Conservation (phyloP, 2,329 filamentous ascomycete species). For the Ceratocystis huliohia region DNA sequence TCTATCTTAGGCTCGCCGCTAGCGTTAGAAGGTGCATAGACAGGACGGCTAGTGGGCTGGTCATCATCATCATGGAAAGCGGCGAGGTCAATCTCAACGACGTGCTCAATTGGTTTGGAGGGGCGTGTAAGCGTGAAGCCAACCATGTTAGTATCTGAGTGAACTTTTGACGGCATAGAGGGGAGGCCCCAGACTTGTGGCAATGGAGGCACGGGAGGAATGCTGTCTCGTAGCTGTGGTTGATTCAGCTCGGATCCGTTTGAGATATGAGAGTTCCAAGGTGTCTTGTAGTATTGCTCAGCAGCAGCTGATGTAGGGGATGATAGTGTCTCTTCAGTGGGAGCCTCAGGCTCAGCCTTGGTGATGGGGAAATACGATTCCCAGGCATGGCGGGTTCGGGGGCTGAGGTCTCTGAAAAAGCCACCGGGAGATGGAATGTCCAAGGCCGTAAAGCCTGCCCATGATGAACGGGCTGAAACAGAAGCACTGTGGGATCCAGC, state of each 20-base stretch:
- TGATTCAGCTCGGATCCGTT: conserved; percentile 29
- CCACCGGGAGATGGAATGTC: conserved; percentile 85
- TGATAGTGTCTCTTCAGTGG: conserved; percentile 39
- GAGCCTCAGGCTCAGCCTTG: conserved; percentile 30
- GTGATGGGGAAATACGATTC: conserved; percentile 30
- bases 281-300: conserved; percentile 77
- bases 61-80: conserved; percentile 21
- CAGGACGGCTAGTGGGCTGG: conserved; percentile 22
- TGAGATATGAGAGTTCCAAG: conserved; percentile 45
- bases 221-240: neutral
- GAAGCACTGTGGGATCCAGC: conserved; percentile 22
- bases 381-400: conserved; percentile 70
- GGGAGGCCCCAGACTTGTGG: conserved; percentile 18
- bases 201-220: conserved; percentile 17
- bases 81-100: conserved; percentile 23
- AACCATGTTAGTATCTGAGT: neutral
- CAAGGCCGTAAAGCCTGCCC: conserved; percentile 63
- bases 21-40: conserved; percentile 25
- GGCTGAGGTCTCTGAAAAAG: conserved; percentile 78
- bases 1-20: conserved; percentile 26
- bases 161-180: neutral
- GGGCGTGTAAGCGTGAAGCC: conserved; percentile 4
- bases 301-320: conserved; percentile 81
- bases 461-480: conserved; percentile 38
- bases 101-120: conserved; percentile 17